These are phyloP conservation scores for Suillus paluster DNA, from an alignment of 768 basidiomycete species.

Conservation along the genomic window DNA sequence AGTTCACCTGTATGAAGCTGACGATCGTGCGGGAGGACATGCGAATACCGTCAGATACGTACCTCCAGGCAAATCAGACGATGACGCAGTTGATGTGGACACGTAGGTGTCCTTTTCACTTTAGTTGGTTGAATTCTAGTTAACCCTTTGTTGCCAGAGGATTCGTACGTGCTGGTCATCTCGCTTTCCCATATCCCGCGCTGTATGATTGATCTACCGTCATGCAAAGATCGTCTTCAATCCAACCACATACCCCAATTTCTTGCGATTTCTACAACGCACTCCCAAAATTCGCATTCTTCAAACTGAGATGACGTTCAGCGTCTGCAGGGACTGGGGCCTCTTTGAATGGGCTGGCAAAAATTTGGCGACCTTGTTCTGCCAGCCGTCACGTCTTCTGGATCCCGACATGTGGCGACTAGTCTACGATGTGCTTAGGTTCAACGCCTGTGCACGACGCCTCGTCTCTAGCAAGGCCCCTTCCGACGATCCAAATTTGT, in stretches of 20 bases:
- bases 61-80: slow-evolving; percentile 36
- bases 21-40: slow-evolving; percentile 71
- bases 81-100: slow-evolving; percentile 59
- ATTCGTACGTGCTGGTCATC: slow-evolving; percentile 48
- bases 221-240: slow-evolving; percentile 75
- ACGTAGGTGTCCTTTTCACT: slow-evolving; percentile 51
- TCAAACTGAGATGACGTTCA: slow-evolving; percentile 78
- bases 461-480: slow-evolving; percentile 24
- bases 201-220: not conserved
- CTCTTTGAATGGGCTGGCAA: slow-evolving; percentile 73
- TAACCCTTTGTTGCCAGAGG: not conserved
- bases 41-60: slow-evolving; percentile 71
- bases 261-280: slow-evolving; percentile 65
- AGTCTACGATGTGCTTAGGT: slow-evolving; percentile 71
- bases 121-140: not conserved
- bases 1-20: slow-evolving; percentile 77
- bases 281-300: slow-evolving; percentile 52
- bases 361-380: slow-evolving; percentile 64
- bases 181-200: not conserved
- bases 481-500: slow-evolving; percentile 37
- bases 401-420: slow-evolving; percentile 74
- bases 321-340: slow-evolving; percentile 71
- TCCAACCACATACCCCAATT: slow-evolving; percentile 78
- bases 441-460: slow-evolving; percentile 69
- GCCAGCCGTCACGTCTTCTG: slow-evolving; percentile 62